Base-by-base conservation (phyloP, 1,284 basidiomycete genomes). In the Ceratobasidium theobromae region DNA sequence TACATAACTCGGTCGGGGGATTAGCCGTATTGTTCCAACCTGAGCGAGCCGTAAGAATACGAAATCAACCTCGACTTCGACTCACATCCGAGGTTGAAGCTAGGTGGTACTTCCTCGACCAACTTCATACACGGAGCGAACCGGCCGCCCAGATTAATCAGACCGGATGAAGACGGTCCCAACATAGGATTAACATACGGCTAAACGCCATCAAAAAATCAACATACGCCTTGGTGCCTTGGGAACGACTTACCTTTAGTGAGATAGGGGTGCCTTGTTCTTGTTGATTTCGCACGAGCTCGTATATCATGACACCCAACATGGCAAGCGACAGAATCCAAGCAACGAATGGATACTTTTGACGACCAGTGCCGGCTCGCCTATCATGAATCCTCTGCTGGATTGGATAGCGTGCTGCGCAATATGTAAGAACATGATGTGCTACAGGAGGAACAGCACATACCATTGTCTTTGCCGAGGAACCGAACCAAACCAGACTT, bases 181-280 rank as follows among this genome's bases (percentile, higher is more conserved):
- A 95, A 79, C 94, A 98, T 97, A 5, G 88, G 89, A 74, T 97
- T 97, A 70, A 95, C 86, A 11, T 81, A 81, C 2, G 91, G 92
- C 81, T 90, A 32, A 32, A 30, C 2, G 25, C 54, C 32, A 33
- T 11, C 14, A 21, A 46, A 46, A n/a, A 12, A 11, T 3, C 21
- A 16, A 16, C 30, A 28, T 32, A 11, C 1, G 27, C 14, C 41
- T 28, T 30, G 4, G 27, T 23, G 23, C 4, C 9, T 33, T 30
- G 33, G 35, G 45, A 12, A 53, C 43, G 43, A 72, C 79, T 65
- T 69, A 85, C 89, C 78, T 91, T 88, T 74, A 91, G 86, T 1
- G 93, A 92, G 43, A 95, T 80, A 0, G 89, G 89, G 3, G 82
- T 85, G 0, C 93, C 92, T 73, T 92, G 90, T 6, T 84, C 82